Evolutionary conservation across 768 basidiomycete genomes (phyloP).

Genomic region (Auriscalpium vulgare): DNA sequence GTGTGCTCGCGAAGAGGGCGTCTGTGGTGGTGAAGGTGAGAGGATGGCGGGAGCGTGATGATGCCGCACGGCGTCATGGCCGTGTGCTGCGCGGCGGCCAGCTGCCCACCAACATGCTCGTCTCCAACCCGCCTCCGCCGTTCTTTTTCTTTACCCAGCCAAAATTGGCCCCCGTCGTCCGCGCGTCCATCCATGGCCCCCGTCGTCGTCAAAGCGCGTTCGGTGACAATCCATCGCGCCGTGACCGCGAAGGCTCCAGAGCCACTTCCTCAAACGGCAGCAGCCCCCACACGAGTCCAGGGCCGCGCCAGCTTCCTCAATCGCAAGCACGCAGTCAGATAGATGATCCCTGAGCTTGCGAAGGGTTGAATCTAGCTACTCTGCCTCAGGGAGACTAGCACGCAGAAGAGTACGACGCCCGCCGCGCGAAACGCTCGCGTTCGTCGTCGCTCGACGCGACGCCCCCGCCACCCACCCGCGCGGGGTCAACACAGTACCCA

Average conservation of each 20-base stretch:
- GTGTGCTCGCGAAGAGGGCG: no score
- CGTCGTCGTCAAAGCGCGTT: constrained; percentile 21
- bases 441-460: constrained; percentile 11
- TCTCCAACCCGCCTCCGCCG: constrained; percentile 1
- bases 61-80: no score
- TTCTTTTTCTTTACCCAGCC: constrained; percentile 27
- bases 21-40: no score
- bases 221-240: constrained; percentile 17
- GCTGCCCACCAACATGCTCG: constrained; percentile 15
- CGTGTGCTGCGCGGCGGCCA: no score
- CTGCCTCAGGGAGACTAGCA: no score
- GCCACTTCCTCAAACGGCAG: no score
- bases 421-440: not conserved
- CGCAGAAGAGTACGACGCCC: not conserved
- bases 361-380: no score
- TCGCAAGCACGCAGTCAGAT: no score
- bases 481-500: no score
- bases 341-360: no score
- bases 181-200: constrained; percentile 2
- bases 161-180: constrained; percentile 14
- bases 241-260: not conserved
- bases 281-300: not conserved
- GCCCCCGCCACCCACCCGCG: constrained; percentile 8
- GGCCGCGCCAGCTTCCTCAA: not conserved
- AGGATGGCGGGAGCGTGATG: no score